Evolutionary conservation across 2,329 filamentous ascomycete genomes (phyloP).

Genomic region (Lojkania enalia): DNA sequence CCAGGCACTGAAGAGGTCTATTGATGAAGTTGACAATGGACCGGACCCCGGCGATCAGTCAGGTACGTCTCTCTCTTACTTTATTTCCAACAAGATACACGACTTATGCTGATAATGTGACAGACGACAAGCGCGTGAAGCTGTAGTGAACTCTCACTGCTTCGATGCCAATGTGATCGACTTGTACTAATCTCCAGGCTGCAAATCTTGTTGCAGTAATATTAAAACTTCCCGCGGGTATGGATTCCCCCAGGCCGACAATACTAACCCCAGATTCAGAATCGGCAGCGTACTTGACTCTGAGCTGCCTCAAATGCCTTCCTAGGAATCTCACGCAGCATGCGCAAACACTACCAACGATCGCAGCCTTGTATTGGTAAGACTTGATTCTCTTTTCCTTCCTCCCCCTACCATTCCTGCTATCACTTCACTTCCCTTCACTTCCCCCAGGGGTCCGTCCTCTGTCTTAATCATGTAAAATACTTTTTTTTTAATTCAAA

Average conservation of each 20-base stretch:
- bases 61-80: slow-evolving; percentile 23
- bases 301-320: too few relatives aligned
- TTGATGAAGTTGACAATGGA: slow-evolving; percentile 38
- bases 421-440: slow-evolving; percentile 3
- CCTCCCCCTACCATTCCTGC: not conserved
- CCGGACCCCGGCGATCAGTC: slow-evolving; percentile 27
- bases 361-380: too few relatives aligned
- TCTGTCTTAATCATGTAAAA: not conserved
- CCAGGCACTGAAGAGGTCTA: slow-evolving; percentile 39
- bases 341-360: too few relatives aligned
- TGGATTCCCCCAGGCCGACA: too few relatives aligned
- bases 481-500: not conserved
- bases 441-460: not conserved
- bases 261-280: too few relatives aligned
- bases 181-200: not conserved
- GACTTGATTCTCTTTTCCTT: too few relatives aligned
- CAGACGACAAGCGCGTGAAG: slow-evolving; percentile 39
- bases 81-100: not conserved
- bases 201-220: too few relatives aligned
- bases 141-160: slow-evolving; percentile 22
- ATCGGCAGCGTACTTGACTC: too few relatives aligned
- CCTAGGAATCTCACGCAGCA: too few relatives aligned
- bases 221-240: too few relatives aligned
- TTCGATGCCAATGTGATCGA: not conserved
- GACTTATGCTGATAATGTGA: slow-evolving; percentile 16